These are phyloP conservation scores for Blastomyces parvus DNA, from an alignment of 2,329 filamentous ascomycete species.

Conservation along the genomic window DNA sequence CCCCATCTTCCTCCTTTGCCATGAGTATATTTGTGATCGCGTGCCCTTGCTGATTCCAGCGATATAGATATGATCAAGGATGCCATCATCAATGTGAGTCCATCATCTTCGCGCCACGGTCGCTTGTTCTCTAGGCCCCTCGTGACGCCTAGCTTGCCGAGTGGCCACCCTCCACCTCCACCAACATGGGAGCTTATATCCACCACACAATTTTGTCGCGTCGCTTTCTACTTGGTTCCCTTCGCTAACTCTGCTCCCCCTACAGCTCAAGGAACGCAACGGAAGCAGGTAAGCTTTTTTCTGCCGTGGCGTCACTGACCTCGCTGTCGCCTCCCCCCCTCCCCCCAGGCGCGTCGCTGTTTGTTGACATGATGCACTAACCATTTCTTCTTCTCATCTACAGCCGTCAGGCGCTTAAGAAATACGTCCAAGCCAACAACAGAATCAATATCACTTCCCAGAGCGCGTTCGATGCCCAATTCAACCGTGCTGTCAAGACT, in stretches of 20 bases:
- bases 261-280: slow-evolving; percentile 60
- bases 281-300: slow-evolving; percentile 54
- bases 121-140: slow-evolving; percentile 27
- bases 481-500: slow-evolving; percentile 74
- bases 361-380: background rate
- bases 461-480: slow-evolving; percentile 58
- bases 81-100: slow-evolving; percentile 60
- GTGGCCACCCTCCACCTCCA: slow-evolving; percentile 5
- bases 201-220: slow-evolving; percentile 19
- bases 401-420: slow-evolving; percentile 64
- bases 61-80: slow-evolving; percentile 62
- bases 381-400: slow-evolving; percentile 13
- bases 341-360: slow-evolving; percentile 1
- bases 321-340: slow-evolving; percentile 12
- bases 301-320: slow-evolving; percentile 16
- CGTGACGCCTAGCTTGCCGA: slow-evolving; percentile 24
- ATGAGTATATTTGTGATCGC: slow-evolving; percentile 40
- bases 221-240: slow-evolving; percentile 19
- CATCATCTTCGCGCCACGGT: slow-evolving; percentile 39
- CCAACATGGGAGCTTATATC: slow-evolving; percentile 7
- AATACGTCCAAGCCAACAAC: slow-evolving; percentile 63
- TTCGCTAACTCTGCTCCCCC: slow-evolving; percentile 41
- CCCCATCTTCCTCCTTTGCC: slow-evolving; percentile 35
- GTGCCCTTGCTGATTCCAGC: slow-evolving; percentile 43
- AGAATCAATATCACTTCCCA: slow-evolving; percentile 48